These are phyloP conservation scores for Pyricularia sp. DNA, from an alignment of 2,329 filamentous ascomycete genomes.

Conservation along the genomic window DNA sequence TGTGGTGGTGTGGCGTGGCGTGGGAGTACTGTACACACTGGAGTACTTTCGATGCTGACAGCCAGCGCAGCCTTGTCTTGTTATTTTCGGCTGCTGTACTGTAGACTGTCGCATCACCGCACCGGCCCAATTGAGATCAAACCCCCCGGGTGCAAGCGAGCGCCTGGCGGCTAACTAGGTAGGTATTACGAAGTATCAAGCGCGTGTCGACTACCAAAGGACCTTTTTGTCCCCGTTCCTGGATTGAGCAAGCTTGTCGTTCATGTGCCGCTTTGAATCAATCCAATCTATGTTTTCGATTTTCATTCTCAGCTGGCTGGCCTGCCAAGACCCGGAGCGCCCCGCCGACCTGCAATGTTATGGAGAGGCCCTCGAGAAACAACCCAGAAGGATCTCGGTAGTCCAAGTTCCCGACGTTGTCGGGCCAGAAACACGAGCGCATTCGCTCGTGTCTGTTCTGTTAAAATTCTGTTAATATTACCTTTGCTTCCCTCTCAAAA, in stretches of 20 bases:
- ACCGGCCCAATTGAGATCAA: background rate
- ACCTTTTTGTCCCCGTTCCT: background rate
- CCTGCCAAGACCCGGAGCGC: background rate
- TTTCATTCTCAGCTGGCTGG: background rate
- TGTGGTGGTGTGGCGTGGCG: background rate
- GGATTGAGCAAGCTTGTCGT: background rate
- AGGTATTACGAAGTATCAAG: no score
- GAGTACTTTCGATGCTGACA: background rate
- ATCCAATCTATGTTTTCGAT: background rate
- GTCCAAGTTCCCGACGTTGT: background rate
- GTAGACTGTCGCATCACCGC: background rate
- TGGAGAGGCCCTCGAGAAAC: background rate
- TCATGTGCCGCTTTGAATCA: background rate
- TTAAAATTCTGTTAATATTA: background rate
- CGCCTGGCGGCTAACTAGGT: background rate
- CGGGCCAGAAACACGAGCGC: background rate
- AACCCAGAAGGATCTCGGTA: background rate
- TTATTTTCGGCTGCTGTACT: background rate
- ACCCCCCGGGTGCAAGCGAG: background rate
- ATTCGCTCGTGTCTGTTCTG: background rate
- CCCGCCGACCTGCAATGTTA: background rate
- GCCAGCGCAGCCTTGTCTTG: background rate
- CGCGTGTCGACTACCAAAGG: background rate
- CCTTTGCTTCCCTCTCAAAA: background rate
- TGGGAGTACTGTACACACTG: background rate